Evolutionary conservation across 2,329 filamentous ascomycete species (phyloP), one percentile per base, ranked within the genome.

Genomic region (Scedosporium aurantiacum): DNA sequence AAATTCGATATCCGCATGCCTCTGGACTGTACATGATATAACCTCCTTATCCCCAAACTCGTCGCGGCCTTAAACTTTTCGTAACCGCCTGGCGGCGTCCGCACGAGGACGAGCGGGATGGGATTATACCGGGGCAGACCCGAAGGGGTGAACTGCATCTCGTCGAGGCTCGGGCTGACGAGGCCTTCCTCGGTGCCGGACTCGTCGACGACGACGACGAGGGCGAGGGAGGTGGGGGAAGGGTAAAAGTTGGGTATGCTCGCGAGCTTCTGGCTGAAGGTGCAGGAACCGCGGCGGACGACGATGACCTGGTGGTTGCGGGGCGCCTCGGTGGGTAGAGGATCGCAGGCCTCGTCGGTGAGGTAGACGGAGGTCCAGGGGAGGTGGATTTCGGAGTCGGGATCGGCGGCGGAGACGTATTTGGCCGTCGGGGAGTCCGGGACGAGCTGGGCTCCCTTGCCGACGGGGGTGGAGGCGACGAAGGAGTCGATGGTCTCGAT

Each of bases 21-120:
- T 72, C 93, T 86, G 64, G 90, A 95, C 69, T 88, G 84, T 52
- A 97, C 85, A 68, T 84, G 84, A 72, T 91, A 97, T 67, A 90
- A 79, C 70, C 91, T 82, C 69, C 89, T 83, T 64, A 97, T 76
- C 0, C 90, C 91, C 2, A 97, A 72, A 3, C 84, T 86, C 61
- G 77, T 79, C n/a, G 88, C 85, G 54, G 76, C 75, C 50, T 74
- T 78, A 37, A 97, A 77, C 62, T 86, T 73, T 28, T 81, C 79
- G 67, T 91, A 88, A 10, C 83, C 83, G 40, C 74, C 72, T 12
- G 72, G 73, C 0, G 86, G 87, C 0, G 89, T 91, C 0, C 84
- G 84, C 21, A 96, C 82, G 82, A 97, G 89, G 45, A 96, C 80
- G 82, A 97, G 85, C 12, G 89, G 84, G 43, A 97, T 87, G 2